Base-by-base conservation (phyloP, 768 basidiomycete genomes). In the Xerocomus potaroensis region DNA sequence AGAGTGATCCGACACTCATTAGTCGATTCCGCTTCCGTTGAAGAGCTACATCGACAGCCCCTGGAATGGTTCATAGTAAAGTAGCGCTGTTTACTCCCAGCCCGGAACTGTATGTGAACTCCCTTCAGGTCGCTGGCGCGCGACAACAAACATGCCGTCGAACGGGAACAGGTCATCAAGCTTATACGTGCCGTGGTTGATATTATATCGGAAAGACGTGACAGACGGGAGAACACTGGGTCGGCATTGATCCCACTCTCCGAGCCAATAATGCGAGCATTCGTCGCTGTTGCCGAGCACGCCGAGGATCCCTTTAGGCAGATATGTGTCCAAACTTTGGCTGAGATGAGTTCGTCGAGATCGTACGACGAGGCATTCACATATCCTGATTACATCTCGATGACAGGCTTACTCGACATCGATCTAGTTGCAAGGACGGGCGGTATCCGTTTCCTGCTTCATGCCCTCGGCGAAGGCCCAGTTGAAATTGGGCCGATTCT, bases 281-380 rank as follows among this genome's bases (percentile, higher is more conserved):
- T 98, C n/a, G 81, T 97, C 32, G 90, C 94, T 8, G 80, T 96
- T 11, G 92, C 94, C 0, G 96, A 99, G 63, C 87, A 91, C 47
- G 74, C 79, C 9, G 96, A 98, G 54, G 96, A 98, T 58, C 84
- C 87, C 1, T 88, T 98, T 59, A 76, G 87, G 47, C 73, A 78
- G 1, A 80, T 91, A 40, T 89, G 84, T 37, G 75, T 97, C 26
- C 83, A 93, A 65, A 96, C 91, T 0, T 67, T 99, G 44, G 78
- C 88, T 0, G 96, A 98, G 71, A 88, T 98, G 41, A 70, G 94
- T 94, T 53, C 55, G 87, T 64, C 37, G 49, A 30, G 44, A 30
- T 37, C 29, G 22, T 39, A 27, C 40, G 48, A n/a, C 35, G 29
- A 47, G 37, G 38, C 43, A 34, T 44, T 44, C 42, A 26, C 54